Evolutionary conservation across 306 rosid genomes (phyloP).

Genomic region (Abrus pulchellus): DNA sequence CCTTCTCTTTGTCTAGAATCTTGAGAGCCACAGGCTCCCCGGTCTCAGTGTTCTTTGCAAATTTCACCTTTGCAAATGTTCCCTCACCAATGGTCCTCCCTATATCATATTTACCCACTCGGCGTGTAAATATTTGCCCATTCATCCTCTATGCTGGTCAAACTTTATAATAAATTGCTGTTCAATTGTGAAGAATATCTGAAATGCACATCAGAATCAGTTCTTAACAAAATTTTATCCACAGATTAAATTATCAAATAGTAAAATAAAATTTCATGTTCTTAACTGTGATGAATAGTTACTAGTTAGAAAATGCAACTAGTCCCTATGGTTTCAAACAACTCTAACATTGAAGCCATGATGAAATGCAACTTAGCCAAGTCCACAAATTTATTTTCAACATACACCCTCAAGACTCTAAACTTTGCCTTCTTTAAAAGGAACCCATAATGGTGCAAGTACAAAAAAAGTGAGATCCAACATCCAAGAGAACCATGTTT

Average conservation of each 20-base stretch:
- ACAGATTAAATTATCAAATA: background rate
- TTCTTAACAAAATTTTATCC: background rate
- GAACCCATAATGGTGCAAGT: slow-evolving; percentile 7
- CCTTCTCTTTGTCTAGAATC: slow-evolving; percentile 89
- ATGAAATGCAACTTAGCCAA: slow-evolving; percentile 21
- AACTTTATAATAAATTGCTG: slow-evolving; percentile 19
- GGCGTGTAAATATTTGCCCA: slow-evolving; percentile 72
- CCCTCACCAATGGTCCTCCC: slow-evolving; percentile 94
- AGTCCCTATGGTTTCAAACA: slow-evolving; percentile 13
- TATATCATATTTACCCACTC: slow-evolving; percentile 83
- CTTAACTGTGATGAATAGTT: background rate
- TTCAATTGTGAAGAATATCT: slow-evolving; percentile 28
- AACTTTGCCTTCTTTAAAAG: background rate
- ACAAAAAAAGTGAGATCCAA: background rate
- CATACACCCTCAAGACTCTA: background rate
- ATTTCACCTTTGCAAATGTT: slow-evolving; percentile 87
- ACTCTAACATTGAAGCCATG: background rate
- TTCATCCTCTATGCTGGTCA: slow-evolving; percentile 58
- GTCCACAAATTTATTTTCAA: background rate
- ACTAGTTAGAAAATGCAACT: background rate
- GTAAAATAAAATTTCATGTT: background rate
- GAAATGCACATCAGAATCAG: slow-evolving; percentile 46
- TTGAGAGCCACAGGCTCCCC: slow-evolving; percentile 80
- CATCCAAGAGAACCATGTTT: background rate
- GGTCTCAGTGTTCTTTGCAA: slow-evolving; percentile 77